Evolutionary conservation across 495 filamentous ascomycete genomes (phyloP).

Genomic region (Penicillium daleae): DNA sequence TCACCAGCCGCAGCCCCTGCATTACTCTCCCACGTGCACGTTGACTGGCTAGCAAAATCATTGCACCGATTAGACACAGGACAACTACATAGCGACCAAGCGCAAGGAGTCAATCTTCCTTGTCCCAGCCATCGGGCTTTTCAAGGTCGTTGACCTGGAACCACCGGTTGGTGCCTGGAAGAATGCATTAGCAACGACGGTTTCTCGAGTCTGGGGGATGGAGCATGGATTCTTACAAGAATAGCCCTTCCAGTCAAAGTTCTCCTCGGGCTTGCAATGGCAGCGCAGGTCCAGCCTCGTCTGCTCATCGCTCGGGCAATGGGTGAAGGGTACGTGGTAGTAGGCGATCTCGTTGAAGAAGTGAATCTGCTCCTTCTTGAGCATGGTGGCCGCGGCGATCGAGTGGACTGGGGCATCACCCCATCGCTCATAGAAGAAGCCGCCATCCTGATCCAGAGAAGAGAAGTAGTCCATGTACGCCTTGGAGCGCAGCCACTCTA

Average conservation of each 20-base stretch:
- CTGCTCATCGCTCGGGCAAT: constrained; percentile 90
- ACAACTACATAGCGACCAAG: constrained; percentile 27
- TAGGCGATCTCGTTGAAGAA: constrained; percentile 99
- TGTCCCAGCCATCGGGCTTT: constrained; percentile 82
- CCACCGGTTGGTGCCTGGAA: constrained; percentile 74
- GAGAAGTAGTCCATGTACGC: constrained; percentile 82
- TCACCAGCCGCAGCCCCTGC: constrained; percentile 24
- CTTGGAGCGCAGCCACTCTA: constrained; percentile 81
- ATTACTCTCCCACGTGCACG: constrained; percentile 28
- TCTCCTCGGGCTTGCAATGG: constrained; percentile 91
- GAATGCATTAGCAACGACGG: constrained; percentile 5
- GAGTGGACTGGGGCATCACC: constrained; percentile 91
- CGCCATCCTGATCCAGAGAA: constrained; percentile 76
- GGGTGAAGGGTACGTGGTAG: constrained; percentile 98
- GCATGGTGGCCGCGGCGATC: constrained; percentile 84
- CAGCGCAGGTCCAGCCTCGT: constrained; percentile 80
- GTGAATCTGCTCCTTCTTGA: constrained; percentile 91
- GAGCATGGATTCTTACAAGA: constrained; percentile 67
- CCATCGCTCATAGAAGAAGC: constrained; percentile 95
- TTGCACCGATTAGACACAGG: constrained; percentile 19
- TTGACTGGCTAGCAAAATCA: constrained; percentile 29
- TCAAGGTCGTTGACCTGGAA: constrained; percentile 78
- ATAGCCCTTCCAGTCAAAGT: constrained; percentile 99
- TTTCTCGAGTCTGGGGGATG: neutral
- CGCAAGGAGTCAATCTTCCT: constrained; percentile 54